phyloP scores from a whole-genome alignment of 1,139 yeast species.

The Zygosaccharomyces pseudobailii region DNA sequence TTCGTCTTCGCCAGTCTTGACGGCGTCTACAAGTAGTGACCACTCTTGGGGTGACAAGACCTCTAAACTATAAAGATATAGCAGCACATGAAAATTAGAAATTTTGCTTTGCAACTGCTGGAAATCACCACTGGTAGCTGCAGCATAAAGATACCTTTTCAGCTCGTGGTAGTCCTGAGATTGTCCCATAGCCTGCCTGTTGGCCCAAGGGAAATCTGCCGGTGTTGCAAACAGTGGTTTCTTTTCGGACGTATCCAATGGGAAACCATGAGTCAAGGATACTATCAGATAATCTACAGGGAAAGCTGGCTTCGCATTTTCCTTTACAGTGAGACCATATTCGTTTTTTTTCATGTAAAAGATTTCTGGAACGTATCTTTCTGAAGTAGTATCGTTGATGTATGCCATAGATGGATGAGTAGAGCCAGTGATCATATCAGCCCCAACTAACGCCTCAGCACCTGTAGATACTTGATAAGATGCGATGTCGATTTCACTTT shows the following conservation, averaged over 20 bases:
- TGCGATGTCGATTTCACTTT: constrained; percentile 85
- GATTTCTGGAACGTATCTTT: constrained; percentile 90
- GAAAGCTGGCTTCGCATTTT: constrained; percentile 90
- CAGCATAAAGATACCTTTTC: constrained; percentile 44
- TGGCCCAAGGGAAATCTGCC: constrained; percentile 63
- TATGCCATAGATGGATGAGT: constrained; percentile 88
- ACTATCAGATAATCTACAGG: constrained; percentile 91
- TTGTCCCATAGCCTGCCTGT: constrained; percentile 69
- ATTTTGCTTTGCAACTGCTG: constrained; percentile 40
- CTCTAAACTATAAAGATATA: constrained; percentile 50
- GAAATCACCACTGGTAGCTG: constrained; percentile 33
- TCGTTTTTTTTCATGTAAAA: constrained; percentile 82
- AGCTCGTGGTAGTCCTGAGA: constrained; percentile 60
- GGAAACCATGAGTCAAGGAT: constrained; percentile 90
- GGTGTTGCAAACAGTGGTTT: constrained; percentile 36
- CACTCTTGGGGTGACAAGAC: constrained; percentile 52
- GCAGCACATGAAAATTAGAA: constrained; percentile 70
- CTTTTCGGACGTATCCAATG: constrained; percentile 52
- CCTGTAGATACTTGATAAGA: constrained; percentile 85
- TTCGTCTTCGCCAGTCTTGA: constrained; percentile 42
- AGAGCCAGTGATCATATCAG: constrained; percentile 81
- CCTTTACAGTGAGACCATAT: constrained; percentile 80
- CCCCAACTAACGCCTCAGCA: constrained; percentile 84
- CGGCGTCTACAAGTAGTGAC: constrained; percentile 41
- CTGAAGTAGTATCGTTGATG: constrained; percentile 64